These are phyloP conservation scores for Pachyrhizus erosus DNA, from an alignment of 306 rosid species.

Conservation along the genomic window DNA sequence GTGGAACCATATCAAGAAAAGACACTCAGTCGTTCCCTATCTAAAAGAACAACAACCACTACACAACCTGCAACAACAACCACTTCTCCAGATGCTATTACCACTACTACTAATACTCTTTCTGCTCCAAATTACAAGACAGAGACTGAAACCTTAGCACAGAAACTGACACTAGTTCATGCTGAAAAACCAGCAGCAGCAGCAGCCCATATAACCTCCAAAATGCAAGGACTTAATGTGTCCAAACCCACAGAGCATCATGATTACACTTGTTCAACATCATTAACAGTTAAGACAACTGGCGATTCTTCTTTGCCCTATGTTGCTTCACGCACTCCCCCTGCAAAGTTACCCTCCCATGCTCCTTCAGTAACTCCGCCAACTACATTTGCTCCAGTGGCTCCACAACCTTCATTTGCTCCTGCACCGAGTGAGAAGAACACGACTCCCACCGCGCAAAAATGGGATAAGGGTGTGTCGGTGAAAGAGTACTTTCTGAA, in stretches of 20 bases:
- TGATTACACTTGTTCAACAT: not conserved
- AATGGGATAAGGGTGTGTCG: constrained; percentile 81
- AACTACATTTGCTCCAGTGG: not conserved
- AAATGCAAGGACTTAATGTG: constrained; percentile 52
- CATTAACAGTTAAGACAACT: not conserved
- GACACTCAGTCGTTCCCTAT: constrained; percentile 34
- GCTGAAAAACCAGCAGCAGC: constrained; percentile 52
- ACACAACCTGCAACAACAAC: constrained; percentile 23
- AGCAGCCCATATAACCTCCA: constrained; percentile 60
- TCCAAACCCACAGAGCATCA: constrained; percentile 42
- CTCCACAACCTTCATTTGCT: constrained; percentile 38
- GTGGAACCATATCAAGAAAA: constrained; percentile 45
- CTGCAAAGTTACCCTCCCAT: not conserved
- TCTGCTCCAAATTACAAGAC: constrained; percentile 42
- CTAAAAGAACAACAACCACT: constrained; percentile 41
- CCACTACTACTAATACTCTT: not conserved
- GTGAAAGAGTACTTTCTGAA: constrained; percentile 78
- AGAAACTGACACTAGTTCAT: constrained; percentile 54
- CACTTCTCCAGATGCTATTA: not conserved
- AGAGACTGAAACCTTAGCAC: constrained; percentile 40
- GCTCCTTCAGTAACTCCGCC: not conserved
- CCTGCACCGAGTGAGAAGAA: constrained; percentile 36
- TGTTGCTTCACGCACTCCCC: constrained; percentile 36
- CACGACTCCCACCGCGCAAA: constrained; percentile 39
- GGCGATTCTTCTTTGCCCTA: constrained; percentile 4